Evolutionary conservation across 495 filamentous ascomycete genomes (phyloP).

Genomic region (Physcia stellaris): DNA sequence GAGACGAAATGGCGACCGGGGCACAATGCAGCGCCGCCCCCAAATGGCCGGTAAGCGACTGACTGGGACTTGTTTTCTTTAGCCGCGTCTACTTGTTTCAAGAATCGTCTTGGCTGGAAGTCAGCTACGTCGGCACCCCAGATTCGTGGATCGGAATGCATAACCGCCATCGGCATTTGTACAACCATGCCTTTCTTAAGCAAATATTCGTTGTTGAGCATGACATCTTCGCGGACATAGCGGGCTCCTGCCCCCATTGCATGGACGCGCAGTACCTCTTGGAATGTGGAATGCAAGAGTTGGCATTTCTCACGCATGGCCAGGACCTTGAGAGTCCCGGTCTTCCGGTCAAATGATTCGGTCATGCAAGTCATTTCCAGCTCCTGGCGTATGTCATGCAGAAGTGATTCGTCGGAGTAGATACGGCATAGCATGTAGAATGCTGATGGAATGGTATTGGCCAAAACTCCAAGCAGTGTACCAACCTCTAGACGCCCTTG

Average conservation of each 20-base stretch:
- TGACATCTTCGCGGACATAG: conserved; percentile 10
- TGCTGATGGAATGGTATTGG: conserved; percentile 33
- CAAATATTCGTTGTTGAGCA: conserved; percentile 13
- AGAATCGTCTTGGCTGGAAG: conserved; percentile 11
- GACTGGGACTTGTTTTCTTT: conserved; percentile 12
- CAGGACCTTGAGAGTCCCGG: conserved; percentile 2
- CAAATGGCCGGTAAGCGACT: conserved; percentile 20
- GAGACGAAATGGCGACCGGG: conserved; percentile 16
- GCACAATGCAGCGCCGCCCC: conserved; percentile 12
- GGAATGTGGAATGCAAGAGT: conserved; percentile 7
- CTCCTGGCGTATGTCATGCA: conserved; percentile 27
- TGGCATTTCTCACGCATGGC: conserved; percentile 11
- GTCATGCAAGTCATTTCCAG: conserved; percentile 9
- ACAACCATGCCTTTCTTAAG: conserved; percentile 16
- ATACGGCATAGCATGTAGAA: conserved; percentile 36
- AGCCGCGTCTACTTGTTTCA: conserved; percentile 1
- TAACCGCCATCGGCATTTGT: conserved; percentile 15
- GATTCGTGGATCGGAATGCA: conserved; percentile 8
- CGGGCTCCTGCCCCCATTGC: conserved; percentile 7
- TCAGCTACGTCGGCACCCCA: conserved; percentile 9
- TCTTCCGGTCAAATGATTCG: not conserved
- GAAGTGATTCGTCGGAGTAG: conserved; percentile 24
- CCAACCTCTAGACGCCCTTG: conserved; percentile 25
- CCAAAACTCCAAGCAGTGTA: conserved; percentile 27
- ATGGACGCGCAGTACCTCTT: conserved; percentile 9